Base-by-base conservation (phyloP, 768 basidiomycete genomes). In the Naganishia randhawae region DNA sequence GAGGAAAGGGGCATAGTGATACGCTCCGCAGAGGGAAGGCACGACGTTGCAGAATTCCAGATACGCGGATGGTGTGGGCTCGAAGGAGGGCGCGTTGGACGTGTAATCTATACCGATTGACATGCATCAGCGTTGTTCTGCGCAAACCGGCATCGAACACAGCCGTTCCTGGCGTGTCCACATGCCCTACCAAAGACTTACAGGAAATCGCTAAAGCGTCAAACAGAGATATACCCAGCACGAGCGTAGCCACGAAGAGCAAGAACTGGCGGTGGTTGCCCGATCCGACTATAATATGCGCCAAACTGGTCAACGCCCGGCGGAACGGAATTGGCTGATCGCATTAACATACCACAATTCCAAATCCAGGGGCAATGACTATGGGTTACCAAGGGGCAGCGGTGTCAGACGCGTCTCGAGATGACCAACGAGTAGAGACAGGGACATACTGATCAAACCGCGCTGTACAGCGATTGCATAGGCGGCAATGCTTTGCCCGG, bases 361-460 rank as follows among this genome's bases (percentile, higher is more conserved):
- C 94, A 99, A 17, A 97, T 88, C 96, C 96, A 99, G 1, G 95
- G 96, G 73, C 96, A 98, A 74, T 99, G 94, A 74, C 93, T 95
- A 61, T 64, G 10, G 16, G 8, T 52, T 27, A 7, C 50, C 37
- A 65, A 8, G 11, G 25, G 6, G 50, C 33, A n/a, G n/a, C n/a
- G n/a, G n/a, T n/a, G n/a, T n/a, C n/a, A n/a, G n/a, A n/a, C n/a
- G n/a, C n/a, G n/a, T n/a, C n/a, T n/a, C n/a, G n/a, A n/a, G n/a
- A n/a, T 17, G 19, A 14, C 16, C 50, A 32, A 31, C 39, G 4
- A 17, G 19, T n/a, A 27, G 61, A 19, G 32, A 11, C 3, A 19
- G 9, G 16, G 9, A 83, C 90, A 77, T 77, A 96, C 92, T 99
- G 96, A 75, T 99, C 96, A 74, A 88, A 90, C 53, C 93, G 84